Percentiles rank a stretch among this genome's conserved stretches.
These are phyloP conservation scores for Teunomyces lycoperdinae DNA, from an alignment of 805 yeast genomes.

Conservation along the genomic window DNA sequence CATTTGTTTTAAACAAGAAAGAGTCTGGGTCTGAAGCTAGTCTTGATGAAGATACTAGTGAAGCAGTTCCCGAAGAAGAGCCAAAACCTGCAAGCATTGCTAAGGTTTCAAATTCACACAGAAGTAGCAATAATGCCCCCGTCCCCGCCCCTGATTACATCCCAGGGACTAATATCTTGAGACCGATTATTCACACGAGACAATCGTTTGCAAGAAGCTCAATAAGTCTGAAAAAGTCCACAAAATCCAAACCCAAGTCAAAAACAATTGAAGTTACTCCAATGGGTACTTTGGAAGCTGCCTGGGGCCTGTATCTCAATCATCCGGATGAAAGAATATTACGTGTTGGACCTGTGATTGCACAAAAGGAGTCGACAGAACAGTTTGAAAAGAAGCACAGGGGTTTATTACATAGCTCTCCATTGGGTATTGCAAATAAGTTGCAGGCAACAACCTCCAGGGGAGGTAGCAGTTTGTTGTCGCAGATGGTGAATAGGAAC, in stretches of 20 bases:
- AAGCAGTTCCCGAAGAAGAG: conserved; percentile 1
- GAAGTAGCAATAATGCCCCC: not conserved
- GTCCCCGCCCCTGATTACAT: conserved; percentile 40
- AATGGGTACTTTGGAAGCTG: conserved; percentile 51
- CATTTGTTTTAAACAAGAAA: conserved; percentile 33
- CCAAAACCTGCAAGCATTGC: conserved; percentile 22
- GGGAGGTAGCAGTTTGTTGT: conserved; percentile 26
- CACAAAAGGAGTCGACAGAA: conserved; percentile 44
- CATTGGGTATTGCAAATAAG: conserved; percentile 41
- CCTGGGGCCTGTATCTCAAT: conserved; percentile 54
- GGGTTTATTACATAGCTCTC: conserved; percentile 59
- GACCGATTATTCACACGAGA: conserved; percentile 47
- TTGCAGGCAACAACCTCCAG: conserved; percentile 18
- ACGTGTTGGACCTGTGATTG: conserved; percentile 51
- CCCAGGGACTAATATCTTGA: conserved; percentile 57
- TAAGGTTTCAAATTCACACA: conserved; percentile 10
- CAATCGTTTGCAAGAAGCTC: conserved; percentile 20
- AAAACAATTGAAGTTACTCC: conserved; percentile 41
- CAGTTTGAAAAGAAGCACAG: conserved; percentile 53
- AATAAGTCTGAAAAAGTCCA: conserved; percentile 11
- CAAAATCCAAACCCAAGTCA: conserved; percentile 20
- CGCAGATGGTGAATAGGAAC: conserved; percentile 40
- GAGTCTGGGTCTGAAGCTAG: conserved; percentile 11
- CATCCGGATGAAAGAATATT: conserved; percentile 60
- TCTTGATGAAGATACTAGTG: conserved; percentile 3